Percentiles rank a stretch among this genome's conserved stretches.
phyloP scores from a whole-genome alignment of 2,329 filamentous ascomycete genomes.

The Cryphonectria naterciae region DNA sequence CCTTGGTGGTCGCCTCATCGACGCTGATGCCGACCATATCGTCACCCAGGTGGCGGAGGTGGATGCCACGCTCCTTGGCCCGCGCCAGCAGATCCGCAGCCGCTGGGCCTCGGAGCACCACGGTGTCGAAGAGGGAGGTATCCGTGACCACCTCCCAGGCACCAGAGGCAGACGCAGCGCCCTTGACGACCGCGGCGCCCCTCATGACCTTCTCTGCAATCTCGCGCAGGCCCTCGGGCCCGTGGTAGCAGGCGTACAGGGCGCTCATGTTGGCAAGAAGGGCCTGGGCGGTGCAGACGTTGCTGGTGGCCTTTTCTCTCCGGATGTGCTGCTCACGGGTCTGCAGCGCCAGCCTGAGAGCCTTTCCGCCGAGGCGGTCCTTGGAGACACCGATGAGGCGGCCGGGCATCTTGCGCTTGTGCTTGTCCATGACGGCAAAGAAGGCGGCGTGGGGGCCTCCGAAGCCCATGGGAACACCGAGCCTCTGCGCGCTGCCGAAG shows the following conservation, averaged over 20 bases:
- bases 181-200: constrained; percentile 65
- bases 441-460: constrained; percentile 97
- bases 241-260: constrained; percentile 93
- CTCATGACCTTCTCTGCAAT: constrained; percentile 81
- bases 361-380: constrained; percentile 80
- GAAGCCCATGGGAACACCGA: constrained; percentile 89
- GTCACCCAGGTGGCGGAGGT: constrained; percentile 65
- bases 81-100: constrained; percentile 44
- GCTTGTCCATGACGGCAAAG: constrained; percentile 87
- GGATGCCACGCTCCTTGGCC: constrained; percentile 56
- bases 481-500: constrained; percentile 88
- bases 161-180: constrained; percentile 20
- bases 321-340: constrained; percentile 96
- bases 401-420: constrained; percentile 93
- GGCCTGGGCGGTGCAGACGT: constrained; percentile 95
- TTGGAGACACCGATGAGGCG: constrained; percentile 90
- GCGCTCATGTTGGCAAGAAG: constrained; percentile 94
- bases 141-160: constrained; percentile 26
- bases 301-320: constrained; percentile 95
- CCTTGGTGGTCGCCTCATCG: constrained; percentile 61
- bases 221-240: constrained; percentile 77
- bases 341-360: constrained; percentile 83
- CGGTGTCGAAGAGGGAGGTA: constrained; percentile 71
- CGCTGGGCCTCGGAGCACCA: constrained; percentile 65
- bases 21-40: constrained; percentile 73